Conservation (phyloP, 2,329 filamentous ascomycete genomes). For the Aspergillus flavus region DNA sequence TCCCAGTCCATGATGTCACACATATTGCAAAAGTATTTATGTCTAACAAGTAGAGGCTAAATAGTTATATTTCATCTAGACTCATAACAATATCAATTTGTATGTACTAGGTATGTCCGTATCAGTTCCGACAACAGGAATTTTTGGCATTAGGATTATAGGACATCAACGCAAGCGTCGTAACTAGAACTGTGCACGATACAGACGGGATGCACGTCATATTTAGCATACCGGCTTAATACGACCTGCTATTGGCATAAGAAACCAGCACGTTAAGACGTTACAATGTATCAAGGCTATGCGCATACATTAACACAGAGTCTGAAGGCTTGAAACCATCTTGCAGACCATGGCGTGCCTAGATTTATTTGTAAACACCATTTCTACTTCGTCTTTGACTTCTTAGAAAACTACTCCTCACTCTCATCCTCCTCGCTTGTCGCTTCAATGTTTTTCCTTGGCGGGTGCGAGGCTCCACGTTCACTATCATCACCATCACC, state of each 20-base stretch:
- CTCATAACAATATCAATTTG: not conserved
- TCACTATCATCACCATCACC: not conserved
- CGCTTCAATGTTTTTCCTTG: slow-evolving; percentile 54
- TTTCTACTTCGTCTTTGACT: not conserved
- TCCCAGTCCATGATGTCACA: not conserved
- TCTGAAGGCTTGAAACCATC: not conserved
- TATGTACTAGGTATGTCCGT: not conserved
- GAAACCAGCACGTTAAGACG: not conserved
- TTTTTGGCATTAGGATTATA: no score
- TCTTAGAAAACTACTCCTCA: slow-evolving; percentile 21
- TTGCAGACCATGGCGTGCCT: not conserved
- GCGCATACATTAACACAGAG: no score
- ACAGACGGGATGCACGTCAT: not conserved
- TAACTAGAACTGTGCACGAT: not conserved
- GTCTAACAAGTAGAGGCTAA: not conserved
- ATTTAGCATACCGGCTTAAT: not conserved
- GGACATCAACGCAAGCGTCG: no score
- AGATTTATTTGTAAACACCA: not conserved
- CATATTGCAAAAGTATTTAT: no score
- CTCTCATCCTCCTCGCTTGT: slow-evolving; percentile 58
- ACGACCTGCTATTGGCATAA: not conserved
- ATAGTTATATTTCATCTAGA: not conserved
- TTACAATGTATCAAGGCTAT: not conserved
- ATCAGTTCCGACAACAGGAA: no score
- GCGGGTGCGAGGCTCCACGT: slow-evolving; percentile 19